Conservation (phyloP, 192 early-diverging fungal genomes). For the Backusella luteola region DNA sequence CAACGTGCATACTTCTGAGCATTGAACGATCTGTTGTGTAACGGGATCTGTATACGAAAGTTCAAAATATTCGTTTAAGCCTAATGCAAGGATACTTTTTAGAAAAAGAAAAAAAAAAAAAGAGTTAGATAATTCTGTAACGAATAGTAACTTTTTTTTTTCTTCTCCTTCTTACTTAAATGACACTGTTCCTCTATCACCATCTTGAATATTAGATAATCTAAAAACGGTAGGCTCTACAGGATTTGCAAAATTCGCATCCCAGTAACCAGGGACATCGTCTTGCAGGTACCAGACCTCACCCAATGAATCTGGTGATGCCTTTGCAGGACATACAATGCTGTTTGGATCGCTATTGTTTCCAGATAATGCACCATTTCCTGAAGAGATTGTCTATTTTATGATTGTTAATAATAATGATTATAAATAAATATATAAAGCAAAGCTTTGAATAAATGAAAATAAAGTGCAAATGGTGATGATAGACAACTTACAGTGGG, state of each 20-base stretch:
- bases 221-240: constrained; percentile 64
- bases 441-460: background rate
- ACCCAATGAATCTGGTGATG: constrained; percentile 7
- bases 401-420: background rate
- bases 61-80: constrained; percentile 55
- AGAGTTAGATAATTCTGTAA: constrained; percentile 3
- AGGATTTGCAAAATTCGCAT: constrained; percentile 54
- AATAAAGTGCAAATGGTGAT: background rate
- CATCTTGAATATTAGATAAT: constrained; percentile 57
- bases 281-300: constrained; percentile 69
- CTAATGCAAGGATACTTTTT: too few species aligned
- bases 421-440: background rate
- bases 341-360: constrained; percentile 44
- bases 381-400: constrained; percentile 39
- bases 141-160: background rate
- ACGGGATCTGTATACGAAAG: constrained; percentile 63
- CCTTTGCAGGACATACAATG: constrained; percentile 19
- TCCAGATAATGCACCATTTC: constrained; percentile 44
- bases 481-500: constrained; percentile 30
- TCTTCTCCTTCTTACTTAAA: constrained; percentile 36
- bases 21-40: constrained; percentile 40
- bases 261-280: constrained; percentile 65
- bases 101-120: too few species aligned
- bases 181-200: constrained; percentile 59
- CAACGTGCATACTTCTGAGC: constrained; percentile 36